Base-by-base conservation (phyloP, 2,329 filamentous ascomycete species). In the Plenodomus lindquistii region DNA sequence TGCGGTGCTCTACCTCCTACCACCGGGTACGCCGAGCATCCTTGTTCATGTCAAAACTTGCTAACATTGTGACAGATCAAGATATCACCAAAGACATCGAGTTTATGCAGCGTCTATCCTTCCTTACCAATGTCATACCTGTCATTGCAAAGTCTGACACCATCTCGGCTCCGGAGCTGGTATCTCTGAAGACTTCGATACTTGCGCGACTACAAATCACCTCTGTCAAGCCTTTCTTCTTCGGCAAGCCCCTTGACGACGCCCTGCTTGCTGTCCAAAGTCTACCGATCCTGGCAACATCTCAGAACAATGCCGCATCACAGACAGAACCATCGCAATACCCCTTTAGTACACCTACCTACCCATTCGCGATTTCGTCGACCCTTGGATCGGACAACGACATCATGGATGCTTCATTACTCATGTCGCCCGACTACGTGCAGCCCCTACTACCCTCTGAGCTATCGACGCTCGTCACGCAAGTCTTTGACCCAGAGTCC, bases 361-460 rank as follows among this genome's bases (percentile, higher is more conserved):
- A 75, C 76, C 49, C 84, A 86, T 95, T 89, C 65, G 85, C 89
- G 0, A 81, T 96, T 17, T 97, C 93, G 1, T 94, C 88, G 17
- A 82, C 83, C 11, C 78, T 83, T 19, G 83, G 81, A 1, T 82
- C 83, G 18, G 91, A 97, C 62, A 76, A 85, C 51, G 90, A 96
- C 34, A 85, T 81, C 37, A 95, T 97, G 86, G 93, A 97, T 69
- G 93, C 92, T 16, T 96, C 91, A 63, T 78, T 96, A 0, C 80
- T 97, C 16, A 97, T 97, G 93, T 91, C 86, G 46, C 87, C 92
- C 1, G 89, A 94, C 62, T 97, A 97, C 66, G 78, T 94, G 13
- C 87, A 90, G 52, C 93, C 93, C 1, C 78, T 97, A 4, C 74
- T 89, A 2, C 73, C 82, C 0, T 94, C 91, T 8, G 92, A 97